Base-by-base conservation (phyloP, 1,139 yeast genomes). In the Yamadazyma buinensis region DNA sequence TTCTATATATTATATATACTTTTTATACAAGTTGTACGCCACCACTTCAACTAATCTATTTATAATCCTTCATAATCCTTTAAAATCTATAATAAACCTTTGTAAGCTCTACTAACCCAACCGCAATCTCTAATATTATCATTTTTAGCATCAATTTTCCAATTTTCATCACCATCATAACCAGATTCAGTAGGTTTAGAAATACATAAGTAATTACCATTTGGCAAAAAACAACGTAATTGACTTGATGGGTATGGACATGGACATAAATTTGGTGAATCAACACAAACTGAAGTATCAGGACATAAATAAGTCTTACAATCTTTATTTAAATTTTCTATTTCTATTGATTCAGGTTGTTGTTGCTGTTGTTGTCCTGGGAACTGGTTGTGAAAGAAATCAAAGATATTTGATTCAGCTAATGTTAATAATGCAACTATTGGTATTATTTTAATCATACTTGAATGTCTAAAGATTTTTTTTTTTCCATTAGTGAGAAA, bases 181-280 rank as follows among this genome's bases (percentile, higher is more conserved):
- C 49, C 46, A n/a, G 30, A 19, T 7, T 75, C 79, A 23, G 94
- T 80, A 0, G 92, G 90, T 46, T 79, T 80, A 12, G 94, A 83
- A 33, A 92, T 82, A 56, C 98, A 92, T 11, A 88, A 68, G 51
- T 66, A 83, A 37, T 75, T 69, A 17, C 77, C 72, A 41, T 76
- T 79, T 0, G 97, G 95, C 34, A 86, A 64, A 6, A 72, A 57
- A 55, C 98, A 92, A 50, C 87, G 81, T 42, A 84, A 54, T 55
- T 92, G 96, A 2, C 95, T 81, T 35, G 79, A 77, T 1, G 95
- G 92, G 52, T 76, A 90, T 8, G 87, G 88, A 56, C 98, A 92
- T 1, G 97, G 96, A 55, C 98, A 92, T 37, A 81, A 81, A 17
- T 70, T 53, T 1, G 88, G 78, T 2, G 60, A 54, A 7, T 72